A percentile compares a stretch with the other conserved stretches of the same genome.
These are phyloP conservation scores for Geosmithia putterillii DNA, from an alignment of 2,329 filamentous ascomycete species.

Conservation along the genomic window DNA sequence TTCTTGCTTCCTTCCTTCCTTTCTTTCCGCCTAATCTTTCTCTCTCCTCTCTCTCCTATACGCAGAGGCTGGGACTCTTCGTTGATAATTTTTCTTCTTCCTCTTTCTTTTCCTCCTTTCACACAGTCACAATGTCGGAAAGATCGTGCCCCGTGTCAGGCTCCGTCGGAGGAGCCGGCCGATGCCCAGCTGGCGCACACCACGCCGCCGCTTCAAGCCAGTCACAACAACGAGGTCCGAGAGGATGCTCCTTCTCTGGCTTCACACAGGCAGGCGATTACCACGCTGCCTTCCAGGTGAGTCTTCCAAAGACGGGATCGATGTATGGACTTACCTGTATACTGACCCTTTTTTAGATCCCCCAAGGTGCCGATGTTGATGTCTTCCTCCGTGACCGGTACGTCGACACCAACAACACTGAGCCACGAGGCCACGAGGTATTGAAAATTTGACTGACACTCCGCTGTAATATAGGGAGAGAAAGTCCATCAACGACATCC, in stretches of 20 bases:
- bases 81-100: too few species aligned
- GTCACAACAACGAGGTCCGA: conserved; percentile 8
- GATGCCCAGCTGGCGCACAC: conserved; percentile 9
- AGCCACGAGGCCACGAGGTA: too few species aligned
- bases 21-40: too few species aligned
- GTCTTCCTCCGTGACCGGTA: conserved; percentile 31
- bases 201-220: conserved; percentile 2
- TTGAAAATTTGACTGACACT: background rate
- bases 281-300: conserved; percentile 21
- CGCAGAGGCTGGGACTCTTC: too few species aligned
- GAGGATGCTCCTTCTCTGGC: conserved; percentile 19
- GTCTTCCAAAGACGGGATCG: conserved; percentile 2
- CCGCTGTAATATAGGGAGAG: conserved; percentile 19
- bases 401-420: background rate
- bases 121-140: conserved; percentile 12
- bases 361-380: conserved; percentile 27
- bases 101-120: too few species aligned
- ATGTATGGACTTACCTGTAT: background rate
- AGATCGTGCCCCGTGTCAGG: conserved; percentile 19
- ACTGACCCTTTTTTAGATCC: conserved; percentile 26
- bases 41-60: too few species aligned
- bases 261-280: conserved; percentile 15
- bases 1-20: too few species aligned
- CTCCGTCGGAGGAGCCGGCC: conserved; percentile 11
- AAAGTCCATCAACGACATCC: conserved; percentile 33